Conservation (phyloP, 2,329 filamentous ascomycete species). For the Furcasterigmium furcatum region DNA sequence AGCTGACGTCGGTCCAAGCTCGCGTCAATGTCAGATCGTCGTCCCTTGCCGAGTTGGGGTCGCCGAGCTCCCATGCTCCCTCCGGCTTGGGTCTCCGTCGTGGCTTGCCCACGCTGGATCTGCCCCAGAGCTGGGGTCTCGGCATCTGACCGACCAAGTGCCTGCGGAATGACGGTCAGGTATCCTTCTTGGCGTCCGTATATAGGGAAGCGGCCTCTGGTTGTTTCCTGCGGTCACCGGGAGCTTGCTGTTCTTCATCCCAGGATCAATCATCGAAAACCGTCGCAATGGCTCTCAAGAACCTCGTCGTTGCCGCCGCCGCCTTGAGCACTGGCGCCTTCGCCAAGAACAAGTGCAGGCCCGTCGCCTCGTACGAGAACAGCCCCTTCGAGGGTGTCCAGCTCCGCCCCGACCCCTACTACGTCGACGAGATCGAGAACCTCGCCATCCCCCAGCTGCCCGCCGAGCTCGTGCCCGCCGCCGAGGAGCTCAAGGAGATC, state of each 20-base stretch:
- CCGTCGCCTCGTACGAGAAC: slow-evolving; percentile 24
- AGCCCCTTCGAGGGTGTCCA: slow-evolving; percentile 29
- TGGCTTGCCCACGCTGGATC: not conserved
- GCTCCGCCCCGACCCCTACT: slow-evolving; percentile 31
- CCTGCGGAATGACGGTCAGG: not conserved
- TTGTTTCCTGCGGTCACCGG: not conserved
- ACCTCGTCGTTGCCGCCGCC: slow-evolving; percentile 1
- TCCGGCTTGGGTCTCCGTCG: slow-evolving; percentile 1
- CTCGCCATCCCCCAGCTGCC: slow-evolving; percentile 51
- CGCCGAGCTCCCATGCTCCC: not conserved
- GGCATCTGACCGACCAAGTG: not conserved
- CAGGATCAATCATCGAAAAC: not conserved
- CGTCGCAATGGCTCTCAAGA: slow-evolving; percentile 1
- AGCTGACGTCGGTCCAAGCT: not conserved
- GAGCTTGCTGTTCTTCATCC: not conserved
- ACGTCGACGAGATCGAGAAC: slow-evolving; percentile 31
- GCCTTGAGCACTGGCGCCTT: slow-evolving; percentile 8
- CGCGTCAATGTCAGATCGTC: not conserved
- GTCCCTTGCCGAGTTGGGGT: slow-evolving; percentile 3
- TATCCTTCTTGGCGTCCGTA: not conserved
- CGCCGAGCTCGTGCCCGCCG: slow-evolving; percentile 36
- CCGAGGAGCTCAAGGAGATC: slow-evolving; percentile 22
- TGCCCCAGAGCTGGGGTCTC: not conserved
- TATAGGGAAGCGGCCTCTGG: not conserved
- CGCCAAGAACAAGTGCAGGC: slow-evolving; percentile 7